phyloP scores from a whole-genome alignment of 345 rosid species.

The Eucalyptus cloeziana region DNA sequence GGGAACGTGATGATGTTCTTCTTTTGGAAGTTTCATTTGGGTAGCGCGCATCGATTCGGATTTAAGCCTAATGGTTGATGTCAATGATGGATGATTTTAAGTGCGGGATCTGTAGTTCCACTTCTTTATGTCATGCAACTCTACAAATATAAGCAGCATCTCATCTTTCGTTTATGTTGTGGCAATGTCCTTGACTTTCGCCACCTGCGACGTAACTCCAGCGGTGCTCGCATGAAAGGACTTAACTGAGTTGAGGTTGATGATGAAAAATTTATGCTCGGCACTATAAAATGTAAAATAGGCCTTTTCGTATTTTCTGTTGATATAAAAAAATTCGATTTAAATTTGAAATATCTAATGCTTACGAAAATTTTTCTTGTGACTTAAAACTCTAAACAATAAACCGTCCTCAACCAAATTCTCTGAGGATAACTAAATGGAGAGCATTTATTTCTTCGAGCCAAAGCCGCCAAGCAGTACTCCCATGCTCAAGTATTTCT shows the following conservation, averaged over 20 bases:
- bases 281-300: not conserved
- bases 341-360: not conserved
- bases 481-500: too few species aligned
- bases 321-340: not conserved
- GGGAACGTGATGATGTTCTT: not conserved
- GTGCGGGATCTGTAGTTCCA: not conserved
- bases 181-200: not conserved
- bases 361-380: not conserved
- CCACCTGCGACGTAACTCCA: not conserved
- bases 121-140: not conserved
- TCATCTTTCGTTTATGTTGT: not conserved
- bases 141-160: not conserved
- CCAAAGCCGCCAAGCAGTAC: too few species aligned
- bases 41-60: not conserved
- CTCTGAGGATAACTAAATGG: too few species aligned
- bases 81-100: not conserved
- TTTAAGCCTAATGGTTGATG: not conserved
- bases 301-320: not conserved
- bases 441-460: too few species aligned
- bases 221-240: not conserved
- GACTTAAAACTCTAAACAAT: not conserved
- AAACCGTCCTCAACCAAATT: too few species aligned
- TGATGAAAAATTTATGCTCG: not conserved
- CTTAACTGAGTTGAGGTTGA: not conserved
- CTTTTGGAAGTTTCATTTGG: not conserved